These are phyloP conservation scores for Rhodosporidiobolus odoratus DNA, from an alignment of 768 basidiomycete genomes.

Conservation along the genomic window DNA sequence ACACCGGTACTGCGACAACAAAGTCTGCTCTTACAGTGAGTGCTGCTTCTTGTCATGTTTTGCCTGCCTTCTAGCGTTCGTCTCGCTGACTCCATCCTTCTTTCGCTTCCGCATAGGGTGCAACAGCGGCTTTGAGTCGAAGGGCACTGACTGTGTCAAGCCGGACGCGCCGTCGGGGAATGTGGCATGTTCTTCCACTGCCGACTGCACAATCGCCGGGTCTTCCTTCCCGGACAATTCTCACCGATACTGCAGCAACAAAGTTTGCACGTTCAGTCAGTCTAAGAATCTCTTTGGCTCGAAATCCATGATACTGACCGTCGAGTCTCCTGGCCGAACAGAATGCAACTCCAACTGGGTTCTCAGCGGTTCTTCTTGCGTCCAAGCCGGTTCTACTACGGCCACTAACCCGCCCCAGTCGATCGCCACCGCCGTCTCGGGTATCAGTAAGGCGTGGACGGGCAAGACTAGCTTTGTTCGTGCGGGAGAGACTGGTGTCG, in stretches of 20 bases:
- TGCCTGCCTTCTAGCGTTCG: too few species aligned
- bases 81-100: neutral
- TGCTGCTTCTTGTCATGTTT: too few species aligned
- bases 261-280: neutral
- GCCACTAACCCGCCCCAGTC: neutral
- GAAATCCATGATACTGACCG: neutral
- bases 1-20: neutral
- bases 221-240: neutral
- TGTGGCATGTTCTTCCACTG: neutral
- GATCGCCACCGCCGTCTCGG: neutral
- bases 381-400: neutral
- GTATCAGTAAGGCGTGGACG: conserved; percentile 5
- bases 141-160: neutral
- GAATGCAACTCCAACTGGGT: neutral
- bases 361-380: neutral
- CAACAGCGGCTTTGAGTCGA: neutral
- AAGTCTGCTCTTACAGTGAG: neutral
- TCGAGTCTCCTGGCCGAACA: neutral
- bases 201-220: neutral
- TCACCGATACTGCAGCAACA: neutral
- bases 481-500: conserved; percentile 18
- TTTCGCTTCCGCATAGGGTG: neutral
- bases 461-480: neutral
- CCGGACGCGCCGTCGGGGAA: neutral
- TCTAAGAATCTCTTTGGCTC: neutral